Percentiles rank a stretch among this genome's conserved stretches.
Evolutionary conservation across 2,329 filamentous ascomycete genomes (phyloP).

Genomic region (Rhynchosporium secalis): DNA sequence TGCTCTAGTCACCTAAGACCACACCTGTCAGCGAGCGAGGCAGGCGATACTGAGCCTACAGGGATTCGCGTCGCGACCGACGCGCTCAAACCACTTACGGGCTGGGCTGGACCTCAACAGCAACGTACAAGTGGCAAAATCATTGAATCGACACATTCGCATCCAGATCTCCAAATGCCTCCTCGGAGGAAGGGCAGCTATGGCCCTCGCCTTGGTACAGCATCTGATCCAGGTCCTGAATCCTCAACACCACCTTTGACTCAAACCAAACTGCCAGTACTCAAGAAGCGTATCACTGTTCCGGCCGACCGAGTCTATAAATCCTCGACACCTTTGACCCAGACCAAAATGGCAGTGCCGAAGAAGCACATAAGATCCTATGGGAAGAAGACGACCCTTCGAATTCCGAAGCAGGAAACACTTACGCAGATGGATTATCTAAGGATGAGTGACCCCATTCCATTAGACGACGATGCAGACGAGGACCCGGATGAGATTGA

Average conservation of each 20-base stretch:
- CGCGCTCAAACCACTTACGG: background rate
- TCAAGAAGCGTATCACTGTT: slow-evolving; percentile 28
- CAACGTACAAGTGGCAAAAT: background rate
- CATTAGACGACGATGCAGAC: slow-evolving; percentile 19
- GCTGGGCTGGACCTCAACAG: background rate
- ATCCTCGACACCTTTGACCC: slow-evolving; percentile 31
- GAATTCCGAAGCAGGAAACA: slow-evolving; percentile 32
- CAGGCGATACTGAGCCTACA: background rate
- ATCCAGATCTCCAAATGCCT: background rate
- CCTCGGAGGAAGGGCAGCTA: background rate
- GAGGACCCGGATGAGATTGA: slow-evolving; percentile 19
- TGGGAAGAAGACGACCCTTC: slow-evolving; percentile 29
- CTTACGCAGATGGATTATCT: slow-evolving; percentile 38
- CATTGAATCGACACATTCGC: background rate
- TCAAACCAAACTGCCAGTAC: slow-evolving; percentile 26
- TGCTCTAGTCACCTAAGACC: slow-evolving; percentile 62
- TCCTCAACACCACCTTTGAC: background rate
- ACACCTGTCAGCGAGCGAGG: slow-evolving; percentile 14
- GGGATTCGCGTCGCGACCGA: slow-evolving; percentile 7
- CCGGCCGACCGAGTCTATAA: slow-evolving; percentile 35
- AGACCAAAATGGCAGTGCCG: slow-evolving; percentile 29
- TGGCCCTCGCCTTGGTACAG: background rate
- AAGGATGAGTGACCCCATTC: slow-evolving; percentile 14
- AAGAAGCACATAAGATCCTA: slow-evolving; percentile 33
- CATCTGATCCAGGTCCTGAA: background rate